Evolutionary conservation across 1,284 basidiomycete genomes (phyloP), one percentile per base, ranked within the genome.

Genomic region (Fomes fomentarius): DNA sequence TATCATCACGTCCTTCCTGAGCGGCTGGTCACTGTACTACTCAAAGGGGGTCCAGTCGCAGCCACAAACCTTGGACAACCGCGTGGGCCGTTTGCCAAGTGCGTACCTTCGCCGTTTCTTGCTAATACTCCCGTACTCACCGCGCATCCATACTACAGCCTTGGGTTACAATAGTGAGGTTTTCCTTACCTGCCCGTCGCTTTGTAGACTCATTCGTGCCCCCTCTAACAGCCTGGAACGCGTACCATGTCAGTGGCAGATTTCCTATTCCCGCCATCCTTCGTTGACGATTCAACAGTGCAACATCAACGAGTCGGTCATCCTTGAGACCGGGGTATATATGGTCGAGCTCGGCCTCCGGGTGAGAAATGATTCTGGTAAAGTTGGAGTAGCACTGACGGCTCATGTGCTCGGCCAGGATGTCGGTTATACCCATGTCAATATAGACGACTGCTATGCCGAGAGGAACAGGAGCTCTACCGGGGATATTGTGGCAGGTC

Each of bases 381-480:
- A n/a, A n/a, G n/a, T n/a, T n/a, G n/a, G n/a, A n/a, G n/a, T n/a
- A n/a, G n/a, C n/a, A n/a, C n/a, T n/a, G n/a, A n/a, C n/a, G n/a
- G n/a, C n/a, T n/a, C n/a, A 17, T 19, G 4, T 9, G 2, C 15
- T 4, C 5, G 22, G 12, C 7, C 25, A 57, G 56, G 71, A 69
- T 21, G 68, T 66, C 11, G 75, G 75, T 0, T 77, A 76, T 57
- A 68, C 57, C 24, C 64, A 70, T 41, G 66, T 75, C 46, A 75
- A 75, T 56, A 55, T 76, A 37, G 75, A 76, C 57, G 75, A 76
- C 54, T 76, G 75, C 57, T 76, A 71, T 57, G 58, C 73, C 3
- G 66, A 74, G 66, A 73, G 65, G 68, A 73, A 69, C 54, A 58
- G 67, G 11, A 71, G 62, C 22, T 46, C 68, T 0, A 52, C 65